Conservation (phyloP, 108 stramenopile genomes). For the Nannochloropsis salina region DNA sequence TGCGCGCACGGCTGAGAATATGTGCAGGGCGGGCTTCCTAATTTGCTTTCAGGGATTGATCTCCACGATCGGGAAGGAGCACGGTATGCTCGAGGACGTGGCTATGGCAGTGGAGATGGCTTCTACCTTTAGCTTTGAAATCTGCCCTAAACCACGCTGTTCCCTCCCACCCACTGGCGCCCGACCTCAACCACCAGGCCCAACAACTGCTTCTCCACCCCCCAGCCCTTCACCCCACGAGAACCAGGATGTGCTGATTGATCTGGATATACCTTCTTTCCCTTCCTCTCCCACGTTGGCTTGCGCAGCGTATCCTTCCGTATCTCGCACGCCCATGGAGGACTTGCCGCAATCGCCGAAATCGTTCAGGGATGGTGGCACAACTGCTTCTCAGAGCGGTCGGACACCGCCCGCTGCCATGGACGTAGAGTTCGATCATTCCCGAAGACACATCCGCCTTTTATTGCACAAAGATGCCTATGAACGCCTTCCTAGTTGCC, state of each 20-base stretch:
- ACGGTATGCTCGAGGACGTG: constrained; percentile 18
- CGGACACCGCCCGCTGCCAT: not conserved
- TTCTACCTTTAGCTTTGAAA: not conserved
- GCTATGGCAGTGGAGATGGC: not conserved
- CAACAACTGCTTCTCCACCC: not conserved
- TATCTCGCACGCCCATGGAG: not conserved
- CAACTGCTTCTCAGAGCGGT: not conserved
- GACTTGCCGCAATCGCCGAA: not conserved
- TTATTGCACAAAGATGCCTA: not conserved
- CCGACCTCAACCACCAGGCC: not conserved
- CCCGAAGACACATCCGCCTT: constrained; percentile 3
- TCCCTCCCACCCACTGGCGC: not conserved
- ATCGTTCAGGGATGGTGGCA: not conserved
- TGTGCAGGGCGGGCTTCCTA: not conserved
- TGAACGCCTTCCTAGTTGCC: not conserved
- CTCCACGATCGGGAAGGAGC: not conserved
- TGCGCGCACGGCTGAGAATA: not conserved
- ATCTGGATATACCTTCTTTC: constrained; percentile 5
- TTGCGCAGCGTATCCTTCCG: not conserved
- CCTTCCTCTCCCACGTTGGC: not conserved
- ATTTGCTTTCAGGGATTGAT: not conserved
- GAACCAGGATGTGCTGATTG: not conserved
- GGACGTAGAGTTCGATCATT: constrained; percentile 10
- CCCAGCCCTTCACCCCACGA: not conserved
- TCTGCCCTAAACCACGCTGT: not conserved